A percentile compares a stretch with the other conserved stretches of the same genome.
Conservation (phyloP, 805 yeast species). For the Kodamaea kakaduensis region DNA sequence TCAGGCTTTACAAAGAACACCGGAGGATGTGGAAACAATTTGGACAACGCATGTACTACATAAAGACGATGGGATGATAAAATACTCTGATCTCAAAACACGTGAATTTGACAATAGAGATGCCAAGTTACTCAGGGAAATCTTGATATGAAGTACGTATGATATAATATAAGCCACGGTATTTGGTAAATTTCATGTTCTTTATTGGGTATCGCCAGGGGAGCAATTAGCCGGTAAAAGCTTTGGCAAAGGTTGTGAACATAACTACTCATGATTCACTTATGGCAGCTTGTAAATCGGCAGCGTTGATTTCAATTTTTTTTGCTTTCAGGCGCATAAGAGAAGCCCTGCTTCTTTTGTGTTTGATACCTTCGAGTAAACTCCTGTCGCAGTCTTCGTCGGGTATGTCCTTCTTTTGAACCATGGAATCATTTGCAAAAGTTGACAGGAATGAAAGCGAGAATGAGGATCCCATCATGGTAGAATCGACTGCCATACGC, state of each 20-base stretch:
- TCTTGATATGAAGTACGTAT: too few relatives aligned
- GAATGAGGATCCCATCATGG: slow-evolving; percentile 41
- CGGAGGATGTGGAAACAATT: too few relatives aligned
- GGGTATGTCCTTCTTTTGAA: slow-evolving; percentile 16
- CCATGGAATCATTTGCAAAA: slow-evolving; percentile 31
- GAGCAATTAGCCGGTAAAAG: too few relatives aligned
- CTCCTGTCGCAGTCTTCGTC: slow-evolving; percentile 21
- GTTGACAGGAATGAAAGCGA: slow-evolving; percentile 35
- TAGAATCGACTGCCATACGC: slow-evolving; percentile 46
- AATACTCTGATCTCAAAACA: too few relatives aligned
- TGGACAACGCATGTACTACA: too few relatives aligned
- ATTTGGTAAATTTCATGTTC: too few relatives aligned
- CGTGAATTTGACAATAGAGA: background rate
- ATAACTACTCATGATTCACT: slow-evolving; percentile 11
- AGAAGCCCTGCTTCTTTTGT: slow-evolving; percentile 12
- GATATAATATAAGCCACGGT: too few relatives aligned
- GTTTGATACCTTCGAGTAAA: slow-evolving; percentile 16
- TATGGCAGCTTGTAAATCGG: slow-evolving; percentile 33
- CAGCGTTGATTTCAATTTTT: slow-evolving; percentile 35
- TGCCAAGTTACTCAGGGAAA: too few relatives aligned
- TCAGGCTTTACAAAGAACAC: too few relatives aligned
- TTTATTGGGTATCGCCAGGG: too few relatives aligned
- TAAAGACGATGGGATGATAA: too few relatives aligned
- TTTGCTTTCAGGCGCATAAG: slow-evolving; percentile 17
- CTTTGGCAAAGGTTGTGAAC: too few relatives aligned